Percentiles rank a stretch among this genome's conserved stretches.
These are phyloP conservation scores for Euphrasia arctica DNA, from an alignment of 305 asterid genomes.

Conservation along the genomic window DNA sequence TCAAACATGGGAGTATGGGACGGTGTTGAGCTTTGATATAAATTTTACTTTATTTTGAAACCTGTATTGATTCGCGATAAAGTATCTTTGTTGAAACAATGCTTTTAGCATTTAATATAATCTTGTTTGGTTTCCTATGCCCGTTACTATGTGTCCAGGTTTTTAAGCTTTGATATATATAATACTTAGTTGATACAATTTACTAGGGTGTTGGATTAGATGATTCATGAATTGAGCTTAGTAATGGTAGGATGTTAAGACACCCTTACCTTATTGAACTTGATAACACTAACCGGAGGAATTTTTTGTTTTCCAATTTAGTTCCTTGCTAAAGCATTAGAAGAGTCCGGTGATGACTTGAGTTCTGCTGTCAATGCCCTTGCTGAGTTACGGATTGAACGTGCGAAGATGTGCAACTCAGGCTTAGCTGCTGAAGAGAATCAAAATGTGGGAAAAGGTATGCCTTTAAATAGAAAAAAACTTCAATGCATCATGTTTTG, in stretches of 20 bases:
- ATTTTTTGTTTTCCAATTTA: conserved; percentile 26
- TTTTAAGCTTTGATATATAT: too few species aligned
- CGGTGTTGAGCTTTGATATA: too few species aligned
- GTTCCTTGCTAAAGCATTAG: conserved; percentile 59
- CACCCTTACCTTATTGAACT: not conserved
- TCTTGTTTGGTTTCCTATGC: not conserved
- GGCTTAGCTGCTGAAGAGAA: conserved; percentile 33
- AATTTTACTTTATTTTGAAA: too few species aligned
- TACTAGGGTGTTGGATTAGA: too few species aligned
- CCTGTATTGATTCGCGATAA: too few species aligned
- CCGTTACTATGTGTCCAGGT: too few species aligned
- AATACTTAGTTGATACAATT: too few species aligned
- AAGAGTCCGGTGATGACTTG: conserved; percentile 51
- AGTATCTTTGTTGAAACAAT: too few species aligned
- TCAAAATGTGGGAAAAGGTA: conserved; percentile 40
- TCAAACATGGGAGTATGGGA: too few species aligned
- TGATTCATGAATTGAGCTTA: too few species aligned
- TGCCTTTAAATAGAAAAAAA: conserved; percentile 4
- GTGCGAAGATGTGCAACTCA: conserved; percentile 28
- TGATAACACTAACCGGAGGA: not conserved
- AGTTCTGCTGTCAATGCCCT: conserved; percentile 59
- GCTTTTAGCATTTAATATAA: too few species aligned
- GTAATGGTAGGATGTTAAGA: conserved; percentile 1
- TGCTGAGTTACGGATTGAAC: conserved; percentile 44
- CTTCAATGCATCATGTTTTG: not conserved